A percentile compares a stretch with the other conserved stretches of the same genome.
Evolutionary conservation across 164 flowering plant species (phyloP).

Genomic region (Magnolia sinica): DNA sequence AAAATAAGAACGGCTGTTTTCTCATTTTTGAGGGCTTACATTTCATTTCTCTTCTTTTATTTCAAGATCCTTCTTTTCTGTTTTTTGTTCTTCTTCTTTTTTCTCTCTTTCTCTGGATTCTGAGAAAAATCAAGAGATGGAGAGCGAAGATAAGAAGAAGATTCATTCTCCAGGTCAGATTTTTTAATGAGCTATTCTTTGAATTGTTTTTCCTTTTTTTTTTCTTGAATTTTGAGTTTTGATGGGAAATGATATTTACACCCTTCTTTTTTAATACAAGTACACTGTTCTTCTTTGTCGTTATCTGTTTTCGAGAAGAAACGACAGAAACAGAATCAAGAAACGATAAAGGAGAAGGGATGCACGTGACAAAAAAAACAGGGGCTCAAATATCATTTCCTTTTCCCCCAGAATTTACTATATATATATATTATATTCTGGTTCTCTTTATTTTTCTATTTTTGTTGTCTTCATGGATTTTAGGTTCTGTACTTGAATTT

Average conservation of each 20-base stretch:
- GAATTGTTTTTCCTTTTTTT: background rate
- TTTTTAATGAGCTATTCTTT: background rate
- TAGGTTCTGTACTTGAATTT: background rate
- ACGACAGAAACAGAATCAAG: background rate
- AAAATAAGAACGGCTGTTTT: background rate
- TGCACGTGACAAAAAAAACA: background rate
- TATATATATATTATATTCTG: too few species aligned
- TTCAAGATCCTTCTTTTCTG: background rate
- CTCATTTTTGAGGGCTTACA: background rate
- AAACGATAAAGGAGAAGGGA: background rate
- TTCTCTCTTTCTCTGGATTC: background rate
- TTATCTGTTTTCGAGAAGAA: background rate
- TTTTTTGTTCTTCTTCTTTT: background rate
- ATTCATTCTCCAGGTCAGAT: background rate
- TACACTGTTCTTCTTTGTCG: background rate
- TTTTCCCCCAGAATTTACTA: background rate
- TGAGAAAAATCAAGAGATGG: constrained; percentile 3
- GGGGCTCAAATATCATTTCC: background rate
- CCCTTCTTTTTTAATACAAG: background rate
- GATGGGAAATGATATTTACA: background rate
- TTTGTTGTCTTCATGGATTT: background rate
- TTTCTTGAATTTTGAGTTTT: background rate
- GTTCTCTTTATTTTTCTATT: too few species aligned
- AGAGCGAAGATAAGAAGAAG: background rate
- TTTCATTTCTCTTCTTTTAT: too few species aligned